Conservation (phyloP, 2,329 filamentous ascomycete genomes). For the Arthrinium puccinioides region DNA sequence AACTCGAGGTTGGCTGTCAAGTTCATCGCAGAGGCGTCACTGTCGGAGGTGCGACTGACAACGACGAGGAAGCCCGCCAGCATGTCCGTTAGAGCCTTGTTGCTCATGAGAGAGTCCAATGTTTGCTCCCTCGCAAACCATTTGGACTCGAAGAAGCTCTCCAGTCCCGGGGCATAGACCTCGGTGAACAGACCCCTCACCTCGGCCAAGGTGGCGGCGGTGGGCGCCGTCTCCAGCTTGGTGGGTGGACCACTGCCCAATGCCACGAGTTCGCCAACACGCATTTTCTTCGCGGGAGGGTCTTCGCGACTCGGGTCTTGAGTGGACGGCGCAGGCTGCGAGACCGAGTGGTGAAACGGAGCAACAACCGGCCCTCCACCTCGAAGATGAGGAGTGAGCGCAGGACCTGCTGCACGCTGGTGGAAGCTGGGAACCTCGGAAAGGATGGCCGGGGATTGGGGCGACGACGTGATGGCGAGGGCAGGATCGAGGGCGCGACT, state of each 20-base stretch:
- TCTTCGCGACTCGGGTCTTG: background rate
- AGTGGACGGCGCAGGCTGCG: slow-evolving; percentile 1
- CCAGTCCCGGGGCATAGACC: slow-evolving; percentile 68
- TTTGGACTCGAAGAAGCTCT: slow-evolving; percentile 70
- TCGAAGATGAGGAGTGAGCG: slow-evolving; percentile 39
- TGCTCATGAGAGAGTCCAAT: slow-evolving; percentile 36
- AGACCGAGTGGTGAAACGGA: background rate
- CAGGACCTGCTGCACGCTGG: slow-evolving; percentile 24
- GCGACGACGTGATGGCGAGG: slow-evolving; percentile 28
- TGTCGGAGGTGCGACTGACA: slow-evolving; percentile 39
- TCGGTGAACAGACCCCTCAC: slow-evolving; percentile 66
- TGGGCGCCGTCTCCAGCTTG: slow-evolving; percentile 43
- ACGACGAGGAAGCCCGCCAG: slow-evolving; percentile 58
- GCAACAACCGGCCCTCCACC: slow-evolving; percentile 33
- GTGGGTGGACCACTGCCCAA: slow-evolving; percentile 53
- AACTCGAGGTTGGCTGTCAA: slow-evolving; percentile 49
- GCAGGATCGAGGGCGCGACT: slow-evolving; percentile 63
- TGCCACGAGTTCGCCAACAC: slow-evolving; percentile 65
- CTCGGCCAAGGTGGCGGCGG: slow-evolving; percentile 51
- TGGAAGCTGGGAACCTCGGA: slow-evolving; percentile 16
- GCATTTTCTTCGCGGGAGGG: slow-evolving; percentile 50
- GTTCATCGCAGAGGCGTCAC: slow-evolving; percentile 44
- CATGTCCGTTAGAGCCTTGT: slow-evolving; percentile 55
- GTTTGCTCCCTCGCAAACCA: slow-evolving; percentile 62
- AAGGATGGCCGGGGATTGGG: slow-evolving; percentile 20